Conservation (phyloP, 352 stramenopile genomes). For the Saprolegnia parasitica region DNA sequence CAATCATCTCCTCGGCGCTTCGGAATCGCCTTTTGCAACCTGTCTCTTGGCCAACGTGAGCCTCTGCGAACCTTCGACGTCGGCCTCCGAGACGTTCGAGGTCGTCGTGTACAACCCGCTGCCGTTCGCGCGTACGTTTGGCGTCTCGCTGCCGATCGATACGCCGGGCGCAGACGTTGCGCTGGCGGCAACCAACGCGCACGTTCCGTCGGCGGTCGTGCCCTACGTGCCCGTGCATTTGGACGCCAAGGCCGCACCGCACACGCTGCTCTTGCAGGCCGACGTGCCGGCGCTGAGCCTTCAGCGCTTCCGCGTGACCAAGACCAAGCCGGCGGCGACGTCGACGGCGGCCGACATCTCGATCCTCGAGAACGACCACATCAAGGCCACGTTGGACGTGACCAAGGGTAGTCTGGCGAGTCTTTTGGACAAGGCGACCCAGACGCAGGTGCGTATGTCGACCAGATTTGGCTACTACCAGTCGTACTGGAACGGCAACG, state of each 20-base stretch:
- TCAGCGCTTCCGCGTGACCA: slow-evolving; percentile 44
- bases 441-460: slow-evolving; percentile 49
- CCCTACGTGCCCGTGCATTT: slow-evolving; percentile 49
- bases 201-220: slow-evolving; percentile 44
- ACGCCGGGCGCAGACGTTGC: slow-evolving; percentile 42
- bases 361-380: slow-evolving; percentile 57
- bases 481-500: slow-evolving; percentile 41
- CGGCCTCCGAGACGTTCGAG: slow-evolving; percentile 54
- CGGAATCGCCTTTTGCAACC: slow-evolving; percentile 51
- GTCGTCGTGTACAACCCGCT: slow-evolving; percentile 69
- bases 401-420: slow-evolving; percentile 50
- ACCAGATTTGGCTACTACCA: slow-evolving; percentile 64
- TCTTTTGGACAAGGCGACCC: slow-evolving; percentile 66
- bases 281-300: slow-evolving; percentile 53
- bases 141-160: slow-evolving; percentile 53
- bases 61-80: slow-evolving; percentile 76
- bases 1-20: slow-evolving; percentile 49
- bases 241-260: slow-evolving; percentile 42
- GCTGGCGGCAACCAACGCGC: slow-evolving; percentile 38
- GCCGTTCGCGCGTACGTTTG: slow-evolving; percentile 50
- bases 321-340: neutral
- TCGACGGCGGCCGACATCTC: slow-evolving; percentile 23
- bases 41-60: slow-evolving; percentile 88
- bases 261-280: slow-evolving; percentile 61
- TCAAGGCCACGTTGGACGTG: slow-evolving; percentile 50